A percentile compares a stretch with the other conserved stretches of the same genome.
These are phyloP conservation scores for Petunia axillaris DNA, from an alignment of 257 asterid species.

Conservation along the genomic window DNA sequence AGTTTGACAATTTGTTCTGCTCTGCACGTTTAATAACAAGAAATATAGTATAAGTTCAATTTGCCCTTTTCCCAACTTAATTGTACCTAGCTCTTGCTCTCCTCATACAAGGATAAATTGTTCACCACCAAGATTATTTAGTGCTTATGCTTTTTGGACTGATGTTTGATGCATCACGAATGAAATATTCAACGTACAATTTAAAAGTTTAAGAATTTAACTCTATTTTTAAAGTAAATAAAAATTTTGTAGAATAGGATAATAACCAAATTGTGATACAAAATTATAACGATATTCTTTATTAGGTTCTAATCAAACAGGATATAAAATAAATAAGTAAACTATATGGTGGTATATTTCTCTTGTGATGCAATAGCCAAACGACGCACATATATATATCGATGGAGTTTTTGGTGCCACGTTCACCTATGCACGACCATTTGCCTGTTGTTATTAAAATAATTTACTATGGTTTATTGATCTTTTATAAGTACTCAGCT, in stretches of 20 bases:
- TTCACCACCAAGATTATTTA: too few species aligned
- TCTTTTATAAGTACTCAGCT: not conserved
- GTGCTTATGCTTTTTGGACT: too few species aligned
- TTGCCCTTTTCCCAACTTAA: not conserved
- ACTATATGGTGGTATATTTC: too few species aligned
- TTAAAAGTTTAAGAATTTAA: too few species aligned
- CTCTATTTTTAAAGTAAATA: not conserved
- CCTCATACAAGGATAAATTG: not conserved
- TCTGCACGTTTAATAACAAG: slow-evolving; percentile 8
- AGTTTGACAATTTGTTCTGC: slow-evolving; percentile 30
- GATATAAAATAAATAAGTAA: too few species aligned
- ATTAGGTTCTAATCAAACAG: too few species aligned
- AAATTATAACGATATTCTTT: too few species aligned
- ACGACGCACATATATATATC: too few species aligned
- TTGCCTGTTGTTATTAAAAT: not conserved
- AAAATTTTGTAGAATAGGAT: not conserved
- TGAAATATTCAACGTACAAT: too few species aligned
- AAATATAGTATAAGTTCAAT: not conserved
- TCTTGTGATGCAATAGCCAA: not conserved
- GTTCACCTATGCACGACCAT: slow-evolving; percentile 9
- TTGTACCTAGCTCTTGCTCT: not conserved
- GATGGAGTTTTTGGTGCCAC: not conserved
- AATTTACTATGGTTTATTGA: not conserved
- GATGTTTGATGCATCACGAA: too few species aligned
- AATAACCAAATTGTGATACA: too few species aligned